A percentile compares a stretch with the other conserved stretches of the same genome.
phyloP scores from a whole-genome alignment of 2,329 filamentous ascomycete genomes.

The Phialophora macrospora region DNA sequence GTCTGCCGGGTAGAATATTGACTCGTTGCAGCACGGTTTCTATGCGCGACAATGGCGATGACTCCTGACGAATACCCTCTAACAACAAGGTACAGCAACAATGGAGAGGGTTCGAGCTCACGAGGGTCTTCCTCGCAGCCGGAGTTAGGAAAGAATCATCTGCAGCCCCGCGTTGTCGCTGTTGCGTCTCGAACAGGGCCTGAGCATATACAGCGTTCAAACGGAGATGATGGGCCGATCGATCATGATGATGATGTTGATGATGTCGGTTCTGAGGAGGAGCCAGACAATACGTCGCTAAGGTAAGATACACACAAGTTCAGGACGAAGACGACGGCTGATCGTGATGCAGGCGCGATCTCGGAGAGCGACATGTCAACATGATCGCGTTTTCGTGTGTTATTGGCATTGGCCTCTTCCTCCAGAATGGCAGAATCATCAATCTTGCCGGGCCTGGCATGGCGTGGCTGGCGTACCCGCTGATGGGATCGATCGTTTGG shows the following conservation, averaged over 20 bases:
- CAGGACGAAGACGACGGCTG: neutral
- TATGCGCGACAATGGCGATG: neutral
- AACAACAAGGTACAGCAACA: neutral
- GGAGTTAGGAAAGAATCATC: neutral
- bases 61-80: neutral
- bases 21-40: neutral
- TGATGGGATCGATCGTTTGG: slow-evolving; percentile 53
- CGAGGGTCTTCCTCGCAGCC: neutral
- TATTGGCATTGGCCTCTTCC: slow-evolving; percentile 36
- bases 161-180: slow-evolving; percentile 1
- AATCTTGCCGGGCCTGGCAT: slow-evolving; percentile 30
- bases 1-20: neutral
- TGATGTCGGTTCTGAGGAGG: neutral
- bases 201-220: slow-evolving; percentile 2
- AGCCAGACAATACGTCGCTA: slow-evolving; percentile 8
- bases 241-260: neutral
- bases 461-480: slow-evolving; percentile 43
- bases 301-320: neutral
- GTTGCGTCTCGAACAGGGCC: neutral
- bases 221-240: slow-evolving; percentile 1
- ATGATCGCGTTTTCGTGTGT: slow-evolving; percentile 36
- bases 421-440: slow-evolving; percentile 34
- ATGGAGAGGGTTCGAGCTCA: neutral
- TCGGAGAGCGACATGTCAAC: slow-evolving; percentile 29
- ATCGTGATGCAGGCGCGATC: neutral